Percentiles rank a stretch among this genome's conserved stretches.
phyloP scores from a whole-genome alignment of 495 filamentous ascomycete species.

The Daldinia caldariorum region DNA sequence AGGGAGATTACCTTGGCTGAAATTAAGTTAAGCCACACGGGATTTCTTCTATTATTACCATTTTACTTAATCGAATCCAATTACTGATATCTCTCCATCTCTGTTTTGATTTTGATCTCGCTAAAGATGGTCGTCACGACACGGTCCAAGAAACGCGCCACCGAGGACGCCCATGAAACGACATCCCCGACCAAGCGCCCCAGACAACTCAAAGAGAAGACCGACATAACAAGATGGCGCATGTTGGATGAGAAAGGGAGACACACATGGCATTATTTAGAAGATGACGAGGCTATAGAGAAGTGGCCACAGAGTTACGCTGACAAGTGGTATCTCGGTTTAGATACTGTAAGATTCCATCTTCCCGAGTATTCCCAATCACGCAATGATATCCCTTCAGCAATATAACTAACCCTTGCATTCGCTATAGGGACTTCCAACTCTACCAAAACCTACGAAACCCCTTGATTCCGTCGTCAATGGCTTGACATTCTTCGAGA shows the following conservation, averaged over 20 bases:
- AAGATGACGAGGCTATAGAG: constrained; percentile 75
- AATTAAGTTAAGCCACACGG: not conserved
- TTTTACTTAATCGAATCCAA: not conserved
- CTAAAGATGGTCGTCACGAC: constrained; percentile 38
- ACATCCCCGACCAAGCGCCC: constrained; percentile 47
- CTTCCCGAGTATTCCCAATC: constrained; percentile 51
- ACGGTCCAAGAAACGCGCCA: constrained; percentile 48
- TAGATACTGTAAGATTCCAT: constrained; percentile 63
- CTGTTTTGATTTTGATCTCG: too few species aligned
- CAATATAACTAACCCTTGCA: constrained; percentile 9
- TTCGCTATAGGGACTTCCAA: constrained; percentile 70
- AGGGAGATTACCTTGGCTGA: not conserved
- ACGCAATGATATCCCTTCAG: constrained; percentile 10
- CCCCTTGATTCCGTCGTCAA: constrained; percentile 83
- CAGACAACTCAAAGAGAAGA: constrained; percentile 58
- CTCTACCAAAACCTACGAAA: constrained; percentile 73
- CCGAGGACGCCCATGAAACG: constrained; percentile 36
- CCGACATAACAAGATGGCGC: constrained; percentile 86
- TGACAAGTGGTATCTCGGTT: constrained; percentile 84
- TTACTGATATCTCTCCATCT: not conserved
- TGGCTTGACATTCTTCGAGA: constrained; percentile 87
- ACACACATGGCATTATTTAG: constrained; percentile 93
- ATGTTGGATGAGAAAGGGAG: constrained; percentile 81
- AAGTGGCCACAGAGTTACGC: constrained; percentile 86
- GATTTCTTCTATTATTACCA: not conserved